Percentiles rank a stretch among this genome's conserved stretches.
phyloP scores from a whole-genome alignment of 2,329 filamentous ascomycete genomes.

The Coniella vitis region DNA sequence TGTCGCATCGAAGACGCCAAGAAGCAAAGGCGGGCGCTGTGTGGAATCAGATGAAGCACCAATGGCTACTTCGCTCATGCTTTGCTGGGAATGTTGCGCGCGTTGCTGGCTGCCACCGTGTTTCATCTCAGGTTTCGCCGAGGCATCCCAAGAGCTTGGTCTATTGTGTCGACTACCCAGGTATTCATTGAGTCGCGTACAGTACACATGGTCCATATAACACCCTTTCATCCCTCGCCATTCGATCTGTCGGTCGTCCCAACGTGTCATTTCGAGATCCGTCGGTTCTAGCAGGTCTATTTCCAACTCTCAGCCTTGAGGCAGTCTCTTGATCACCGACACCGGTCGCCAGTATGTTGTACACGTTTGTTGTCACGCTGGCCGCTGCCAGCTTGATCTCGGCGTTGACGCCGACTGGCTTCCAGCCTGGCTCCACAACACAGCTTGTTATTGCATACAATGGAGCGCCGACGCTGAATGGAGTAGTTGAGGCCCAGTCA shows the following conservation, averaged over 20 bases:
- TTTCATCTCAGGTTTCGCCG: not conserved
- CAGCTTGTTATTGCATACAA: conserved; percentile 35
- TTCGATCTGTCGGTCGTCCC: not conserved
- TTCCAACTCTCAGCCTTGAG: not conserved
- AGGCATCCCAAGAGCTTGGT: not conserved
- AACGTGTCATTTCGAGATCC: not conserved
- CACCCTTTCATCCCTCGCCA: not conserved
- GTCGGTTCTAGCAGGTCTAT: not conserved
- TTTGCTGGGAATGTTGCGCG: not conserved
- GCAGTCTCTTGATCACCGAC: not conserved
- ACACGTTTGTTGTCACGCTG: conserved; percentile 25
- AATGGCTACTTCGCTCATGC: not conserved
- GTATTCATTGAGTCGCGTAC: not conserved
- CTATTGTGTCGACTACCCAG: too few relatives aligned
- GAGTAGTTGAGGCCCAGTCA: conserved; percentile 30
- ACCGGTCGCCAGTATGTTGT: conserved; percentile 24
- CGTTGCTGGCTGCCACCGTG: not conserved
- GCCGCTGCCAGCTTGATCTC: conserved; percentile 27
- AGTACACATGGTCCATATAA: not conserved
- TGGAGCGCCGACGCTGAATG: conserved; percentile 30
- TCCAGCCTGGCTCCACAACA: conserved; percentile 30
- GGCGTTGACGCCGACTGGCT: conserved; percentile 35
- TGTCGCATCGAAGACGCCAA: too few relatives aligned
- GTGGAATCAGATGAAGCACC: not conserved
- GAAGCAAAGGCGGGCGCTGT: too few relatives aligned